Conservation (phyloP, 176 grass and related monocot genomes). For the Paspalum notatum region DNA sequence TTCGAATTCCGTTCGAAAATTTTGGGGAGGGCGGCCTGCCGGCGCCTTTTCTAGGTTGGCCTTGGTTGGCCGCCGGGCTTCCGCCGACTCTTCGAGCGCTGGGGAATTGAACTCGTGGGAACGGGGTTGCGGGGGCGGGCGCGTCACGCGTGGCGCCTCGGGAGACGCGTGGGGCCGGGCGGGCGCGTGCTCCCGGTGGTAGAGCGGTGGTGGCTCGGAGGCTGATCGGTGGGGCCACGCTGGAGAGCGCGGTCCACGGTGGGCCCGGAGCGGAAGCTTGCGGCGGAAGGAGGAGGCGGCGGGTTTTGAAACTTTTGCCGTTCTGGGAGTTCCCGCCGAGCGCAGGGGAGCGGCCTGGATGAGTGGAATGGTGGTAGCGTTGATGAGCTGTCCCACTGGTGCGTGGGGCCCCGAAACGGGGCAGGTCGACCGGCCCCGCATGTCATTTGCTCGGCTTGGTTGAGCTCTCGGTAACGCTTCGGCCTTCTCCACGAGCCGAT, state of each 20-base stretch:
- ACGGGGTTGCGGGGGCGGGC: not conserved
- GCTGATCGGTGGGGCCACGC: not conserved
- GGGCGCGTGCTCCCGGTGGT: not conserved
- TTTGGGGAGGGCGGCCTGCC: not conserved
- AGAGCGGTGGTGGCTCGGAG: not conserved
- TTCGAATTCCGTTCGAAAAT: not conserved
- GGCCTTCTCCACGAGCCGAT: too few relatives aligned
- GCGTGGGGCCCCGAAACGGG: not conserved
- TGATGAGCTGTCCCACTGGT: not conserved
- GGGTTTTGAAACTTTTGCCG: not conserved
- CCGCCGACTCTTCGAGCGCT: too few relatives aligned
- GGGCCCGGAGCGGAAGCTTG: not conserved
- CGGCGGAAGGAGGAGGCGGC: not conserved
- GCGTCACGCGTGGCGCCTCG: not conserved
- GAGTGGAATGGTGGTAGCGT: not conserved
- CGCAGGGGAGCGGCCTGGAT: not conserved
- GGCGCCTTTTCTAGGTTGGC: too few relatives aligned
- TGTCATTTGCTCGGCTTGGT: not conserved
- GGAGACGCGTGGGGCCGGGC: not conserved
- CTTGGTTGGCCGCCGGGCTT: too few relatives aligned
- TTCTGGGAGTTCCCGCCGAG: not conserved
- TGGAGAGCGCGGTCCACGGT: not conserved
- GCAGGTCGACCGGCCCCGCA: not conserved
- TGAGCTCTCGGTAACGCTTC: too few relatives aligned
- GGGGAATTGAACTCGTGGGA: not conserved